Conservation (phyloP, 1,284 basidiomycete species). For the Cutaneotrichosporon sp. region DNA sequence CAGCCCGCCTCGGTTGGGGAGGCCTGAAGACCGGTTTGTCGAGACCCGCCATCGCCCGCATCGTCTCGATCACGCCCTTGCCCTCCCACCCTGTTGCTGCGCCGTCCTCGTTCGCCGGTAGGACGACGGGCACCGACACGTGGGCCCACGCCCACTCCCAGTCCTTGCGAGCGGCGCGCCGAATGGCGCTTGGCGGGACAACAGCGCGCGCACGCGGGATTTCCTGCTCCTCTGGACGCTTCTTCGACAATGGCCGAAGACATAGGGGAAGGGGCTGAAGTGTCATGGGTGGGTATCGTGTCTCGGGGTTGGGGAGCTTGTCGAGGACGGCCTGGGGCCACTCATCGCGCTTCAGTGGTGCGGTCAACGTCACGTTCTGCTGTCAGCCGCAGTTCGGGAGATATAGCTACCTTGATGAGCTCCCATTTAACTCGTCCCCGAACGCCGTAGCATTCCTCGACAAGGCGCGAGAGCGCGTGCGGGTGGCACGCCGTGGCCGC, state of each 20-base stretch:
- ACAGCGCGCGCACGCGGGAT: slow-evolving; percentile 1
- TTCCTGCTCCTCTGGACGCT: background rate
- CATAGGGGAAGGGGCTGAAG: slow-evolving; percentile 15
- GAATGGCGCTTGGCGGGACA: background rate
- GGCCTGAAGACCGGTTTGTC: slow-evolving; percentile 2
- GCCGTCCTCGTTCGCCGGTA: slow-evolving; percentile 9
- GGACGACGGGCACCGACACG: slow-evolving; percentile 29
- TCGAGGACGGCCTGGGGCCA: slow-evolving; percentile 7
- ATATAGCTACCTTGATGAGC: slow-evolving; percentile 32
- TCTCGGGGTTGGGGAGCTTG: background rate
- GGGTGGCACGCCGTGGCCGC: slow-evolving; percentile 45
- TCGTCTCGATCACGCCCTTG: slow-evolving; percentile 19
- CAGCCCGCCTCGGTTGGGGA: background rate
- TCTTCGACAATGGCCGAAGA: slow-evolving; percentile 4
- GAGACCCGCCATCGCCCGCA: slow-evolving; percentile 31
- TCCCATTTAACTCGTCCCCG: slow-evolving; percentile 11
- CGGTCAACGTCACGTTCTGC: slow-evolving; percentile 18
- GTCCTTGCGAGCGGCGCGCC: background rate
- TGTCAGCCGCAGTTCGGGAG: slow-evolving; percentile 6
- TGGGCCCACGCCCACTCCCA: slow-evolving; percentile 13
- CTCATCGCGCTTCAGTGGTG: background rate
- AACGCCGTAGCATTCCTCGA: slow-evolving; percentile 8
- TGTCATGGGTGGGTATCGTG: slow-evolving; percentile 14
- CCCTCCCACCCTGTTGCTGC: slow-evolving; percentile 22
- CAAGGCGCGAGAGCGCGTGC: slow-evolving; percentile 38